Percentiles rank a stretch among this genome's conserved stretches.
Conservation (phyloP, 768 basidiomycete species). For the Russula dissimulans region DNA sequence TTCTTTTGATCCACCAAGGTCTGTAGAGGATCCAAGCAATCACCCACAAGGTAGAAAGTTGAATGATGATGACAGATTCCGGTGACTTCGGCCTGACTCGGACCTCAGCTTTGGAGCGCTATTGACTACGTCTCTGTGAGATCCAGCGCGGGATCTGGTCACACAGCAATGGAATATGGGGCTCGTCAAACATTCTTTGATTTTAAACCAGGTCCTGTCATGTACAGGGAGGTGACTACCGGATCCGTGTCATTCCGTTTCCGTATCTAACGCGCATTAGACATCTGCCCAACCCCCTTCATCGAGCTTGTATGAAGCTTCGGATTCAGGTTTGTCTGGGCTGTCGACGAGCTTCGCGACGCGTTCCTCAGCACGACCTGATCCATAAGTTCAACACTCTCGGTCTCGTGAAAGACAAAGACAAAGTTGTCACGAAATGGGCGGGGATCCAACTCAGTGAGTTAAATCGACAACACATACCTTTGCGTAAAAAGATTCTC, state of each 20-base stretch:
- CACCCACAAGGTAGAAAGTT: no score
- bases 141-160: neutral
- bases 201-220: neutral
- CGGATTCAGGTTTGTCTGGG: slow-evolving; percentile 82
- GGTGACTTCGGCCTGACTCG: no score
- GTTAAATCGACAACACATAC: slow-evolving; percentile 26
- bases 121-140: neutral
- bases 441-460: neutral
- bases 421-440: neutral
- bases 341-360: slow-evolving; percentile 87
- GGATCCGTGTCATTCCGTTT: neutral
- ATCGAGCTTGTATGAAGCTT: slow-evolving; percentile 85
- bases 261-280: slow-evolving; percentile 28
- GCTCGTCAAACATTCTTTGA: neutral
- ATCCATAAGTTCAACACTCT: neutral
- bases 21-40: no score
- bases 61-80: no score
- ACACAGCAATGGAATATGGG: neutral
- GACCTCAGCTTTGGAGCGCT: neutral
- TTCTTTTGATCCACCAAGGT: no score
- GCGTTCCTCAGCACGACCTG: slow-evolving; percentile 84
- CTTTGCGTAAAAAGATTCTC: slow-evolving; percentile 81
- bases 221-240: neutral
- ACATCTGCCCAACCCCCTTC: slow-evolving; percentile 88
- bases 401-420: neutral